These are phyloP conservation scores for Penicillium fuscoglaucum DNA, from an alignment of 2,329 filamentous ascomycete genomes.

Conservation along the genomic window DNA sequence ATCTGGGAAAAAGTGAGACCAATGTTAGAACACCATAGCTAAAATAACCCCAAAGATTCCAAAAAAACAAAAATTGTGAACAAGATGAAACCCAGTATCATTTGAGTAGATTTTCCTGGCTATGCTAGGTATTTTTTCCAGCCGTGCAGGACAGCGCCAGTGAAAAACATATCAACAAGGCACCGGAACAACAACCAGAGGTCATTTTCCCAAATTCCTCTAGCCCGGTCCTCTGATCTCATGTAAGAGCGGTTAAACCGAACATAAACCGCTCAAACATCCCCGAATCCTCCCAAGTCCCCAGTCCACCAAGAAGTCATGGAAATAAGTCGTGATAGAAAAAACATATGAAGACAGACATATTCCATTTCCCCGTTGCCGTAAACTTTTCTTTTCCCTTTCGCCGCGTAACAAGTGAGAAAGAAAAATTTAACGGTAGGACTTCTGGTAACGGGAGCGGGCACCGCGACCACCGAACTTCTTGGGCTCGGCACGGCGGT, in stretches of 20 bases:
- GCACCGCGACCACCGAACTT: conserved; percentile 84
- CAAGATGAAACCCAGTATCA: conserved; percentile 32
- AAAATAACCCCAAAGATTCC: background rate
- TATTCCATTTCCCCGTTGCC: conserved; percentile 23
- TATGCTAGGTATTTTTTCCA: conserved; percentile 34
- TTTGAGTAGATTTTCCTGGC: conserved; percentile 38
- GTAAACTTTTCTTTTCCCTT: conserved; percentile 58
- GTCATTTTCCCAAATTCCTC: conserved; percentile 18
- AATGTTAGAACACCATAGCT: conserved; percentile 1
- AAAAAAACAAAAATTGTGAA: conserved; percentile 18
- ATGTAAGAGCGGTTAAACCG: conserved; percentile 16
- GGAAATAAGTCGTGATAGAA: conserved; percentile 29
- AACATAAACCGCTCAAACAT: conserved; percentile 23
- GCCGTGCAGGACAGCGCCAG: conserved; percentile 29
- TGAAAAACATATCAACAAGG: conserved; percentile 28
- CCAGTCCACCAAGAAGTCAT: conserved; percentile 28
- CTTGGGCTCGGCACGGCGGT: conserved; percentile 99
- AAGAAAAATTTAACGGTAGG: conserved; percentile 77
- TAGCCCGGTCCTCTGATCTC: conserved; percentile 24
- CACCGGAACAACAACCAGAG: conserved; percentile 26
- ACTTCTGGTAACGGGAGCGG: conserved; percentile 97
- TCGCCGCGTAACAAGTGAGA: conserved; percentile 28
- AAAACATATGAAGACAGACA: conserved; percentile 23
- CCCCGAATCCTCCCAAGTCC: conserved; percentile 25
- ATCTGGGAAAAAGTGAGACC: background rate